Conservation (phyloP, 1,284 basidiomycete species). For the Boletus semigastroideus region DNA sequence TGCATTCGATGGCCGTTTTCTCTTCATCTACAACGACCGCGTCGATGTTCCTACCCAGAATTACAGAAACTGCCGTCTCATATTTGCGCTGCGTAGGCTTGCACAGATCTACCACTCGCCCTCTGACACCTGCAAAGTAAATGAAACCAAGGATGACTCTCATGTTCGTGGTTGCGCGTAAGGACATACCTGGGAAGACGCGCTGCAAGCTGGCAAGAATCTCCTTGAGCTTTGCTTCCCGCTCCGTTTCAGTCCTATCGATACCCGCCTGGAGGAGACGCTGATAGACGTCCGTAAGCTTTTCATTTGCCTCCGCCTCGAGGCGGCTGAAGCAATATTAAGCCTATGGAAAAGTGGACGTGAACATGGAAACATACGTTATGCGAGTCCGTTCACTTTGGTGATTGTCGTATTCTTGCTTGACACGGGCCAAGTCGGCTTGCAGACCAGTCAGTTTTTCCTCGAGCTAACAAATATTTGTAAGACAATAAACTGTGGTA, state of each 20-base stretch:
- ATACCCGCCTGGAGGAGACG: slow-evolving; percentile 88
- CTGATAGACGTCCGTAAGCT: slow-evolving; percentile 79
- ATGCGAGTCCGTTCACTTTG: slow-evolving; percentile 75
- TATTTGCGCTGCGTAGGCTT: slow-evolving; percentile 93
- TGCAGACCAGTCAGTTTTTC: slow-evolving; percentile 54
- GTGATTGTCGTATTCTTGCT: slow-evolving; percentile 73
- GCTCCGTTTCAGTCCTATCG: slow-evolving; percentile 83
- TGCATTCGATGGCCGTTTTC: slow-evolving; percentile 96
- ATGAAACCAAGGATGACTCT: background rate
- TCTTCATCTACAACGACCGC: slow-evolving; percentile 96
- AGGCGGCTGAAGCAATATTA: slow-evolving; percentile 60
- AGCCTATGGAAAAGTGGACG: background rate
- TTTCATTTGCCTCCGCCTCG: slow-evolving; percentile 89
- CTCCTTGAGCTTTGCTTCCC: slow-evolving; percentile 84
- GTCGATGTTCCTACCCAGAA: slow-evolving; percentile 93
- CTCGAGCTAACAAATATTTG: slow-evolving; percentile 50
- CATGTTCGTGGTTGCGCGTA: slow-evolving; percentile 5
- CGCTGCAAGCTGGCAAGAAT: slow-evolving; percentile 81
- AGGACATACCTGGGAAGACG: slow-evolving; percentile 73
- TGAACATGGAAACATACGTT: slow-evolving; percentile 44
- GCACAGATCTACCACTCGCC: slow-evolving; percentile 90
- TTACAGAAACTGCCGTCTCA: slow-evolving; percentile 91
- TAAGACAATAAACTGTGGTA: slow-evolving; percentile 1
- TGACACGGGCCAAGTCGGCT: slow-evolving; percentile 54
- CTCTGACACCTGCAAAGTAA: slow-evolving; percentile 67